Base-by-base conservation (phyloP, 1,139 yeast species). In the Geotrichum citri-aurantii region DNA sequence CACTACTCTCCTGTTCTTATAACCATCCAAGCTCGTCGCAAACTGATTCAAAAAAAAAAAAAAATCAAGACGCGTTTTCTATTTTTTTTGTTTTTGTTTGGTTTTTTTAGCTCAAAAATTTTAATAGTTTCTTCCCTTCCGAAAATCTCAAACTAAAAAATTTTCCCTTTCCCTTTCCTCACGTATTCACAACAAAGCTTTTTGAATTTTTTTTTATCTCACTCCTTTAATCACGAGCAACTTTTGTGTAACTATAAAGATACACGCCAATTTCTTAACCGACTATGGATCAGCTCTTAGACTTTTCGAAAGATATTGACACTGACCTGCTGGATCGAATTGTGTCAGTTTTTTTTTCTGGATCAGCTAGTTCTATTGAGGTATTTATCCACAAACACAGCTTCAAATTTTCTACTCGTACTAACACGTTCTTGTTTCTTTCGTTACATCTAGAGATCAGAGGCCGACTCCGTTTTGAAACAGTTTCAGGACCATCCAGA, bases 401-500 rank as follows among this genome's bases (percentile, higher is more conserved):
- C 11, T 21, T 37, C 21, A 17, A 14, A 11, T 10, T n/a, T 12
- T 24, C 2, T n/a, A 12, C 17, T 5, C 37, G 19, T 31, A 19
- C 44, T 44, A 31, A 44, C 55, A 17, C 24, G n/a, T 14, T 44
- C 40, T 31, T 31, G n/a, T 14, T 44, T 12, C 10, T 31, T 31
- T 31, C 40, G 10, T 31, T 44, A 11, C 21, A 12, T 7, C n/a
- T 55, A 73, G 65, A 95, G 92, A 68, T 86, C 86, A 66, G 80
- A 81, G 63, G 99, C 99, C 12, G 97, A 90, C 73, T 79, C 79
- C 52, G 80, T 90, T 6, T 80, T 93, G 69, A 91, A 93, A 53
- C 86, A 85, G 74, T 92, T 93, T 72, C 97, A 93, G 74, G 96
- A 91, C 64, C 87, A 92, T 72, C 95, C 95, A 1, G 97, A 93